phyloP scores from a whole-genome alignment of 108 stramenopile genomes.

The Cyclotella baltica region DNA sequence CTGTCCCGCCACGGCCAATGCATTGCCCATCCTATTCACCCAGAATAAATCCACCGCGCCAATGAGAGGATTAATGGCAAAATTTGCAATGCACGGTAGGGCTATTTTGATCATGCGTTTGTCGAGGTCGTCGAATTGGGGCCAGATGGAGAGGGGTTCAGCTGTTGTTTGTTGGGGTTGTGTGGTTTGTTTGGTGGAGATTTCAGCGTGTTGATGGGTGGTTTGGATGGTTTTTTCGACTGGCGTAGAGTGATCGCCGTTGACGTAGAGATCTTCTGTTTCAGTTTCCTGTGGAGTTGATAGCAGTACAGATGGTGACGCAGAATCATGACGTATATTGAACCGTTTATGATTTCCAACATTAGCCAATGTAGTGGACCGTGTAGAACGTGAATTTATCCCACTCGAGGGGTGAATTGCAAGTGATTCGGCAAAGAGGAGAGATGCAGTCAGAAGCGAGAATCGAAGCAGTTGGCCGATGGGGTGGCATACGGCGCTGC shows the following conservation, averaged over 20 bases:
- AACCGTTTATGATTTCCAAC: background rate
- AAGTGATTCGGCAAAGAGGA: conserved; percentile 11
- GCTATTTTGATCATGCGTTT: conserved; percentile 77
- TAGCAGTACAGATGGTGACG: background rate
- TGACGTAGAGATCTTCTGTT: background rate
- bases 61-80: conserved; percentile 87
- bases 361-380: background rate
- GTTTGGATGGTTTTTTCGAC: background rate
- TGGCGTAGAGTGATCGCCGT: background rate
- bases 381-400: background rate
- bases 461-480: background rate
- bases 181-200: background rate
- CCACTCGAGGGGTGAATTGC: conserved; percentile 8
- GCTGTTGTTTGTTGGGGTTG: background rate
- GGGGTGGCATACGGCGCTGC: background rate
- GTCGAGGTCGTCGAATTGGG: conserved; percentile 78
- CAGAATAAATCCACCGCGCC: conserved; percentile 91
- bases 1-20: conserved; percentile 90
- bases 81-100: conserved; percentile 91
- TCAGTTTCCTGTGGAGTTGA: background rate
- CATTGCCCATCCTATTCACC: conserved; percentile 93
- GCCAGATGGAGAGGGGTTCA: conserved; percentile 54
- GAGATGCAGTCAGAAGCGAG: background rate
- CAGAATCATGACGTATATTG: background rate
- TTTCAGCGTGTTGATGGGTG: background rate